These are phyloP conservation scores for Tylopilus orsonianus DNA, from an alignment of 1,284 basidiomycete genomes.

Conservation along the genomic window DNA sequence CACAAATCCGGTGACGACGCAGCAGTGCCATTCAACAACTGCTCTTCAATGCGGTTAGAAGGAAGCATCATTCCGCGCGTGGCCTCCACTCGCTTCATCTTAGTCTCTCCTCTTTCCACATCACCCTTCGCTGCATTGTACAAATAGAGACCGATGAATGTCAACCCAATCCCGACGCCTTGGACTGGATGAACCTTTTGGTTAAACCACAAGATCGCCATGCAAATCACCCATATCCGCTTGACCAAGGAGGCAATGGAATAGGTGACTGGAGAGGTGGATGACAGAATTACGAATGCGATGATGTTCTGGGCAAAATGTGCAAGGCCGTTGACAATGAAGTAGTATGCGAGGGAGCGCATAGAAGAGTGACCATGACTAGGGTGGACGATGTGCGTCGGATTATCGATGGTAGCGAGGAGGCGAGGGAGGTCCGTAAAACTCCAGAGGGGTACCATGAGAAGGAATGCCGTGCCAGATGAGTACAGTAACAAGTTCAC, in stretches of 20 bases:
- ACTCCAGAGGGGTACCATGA: conserved; percentile 94
- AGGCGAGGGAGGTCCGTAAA: conserved; percentile 80
- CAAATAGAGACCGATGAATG: conserved; percentile 91
- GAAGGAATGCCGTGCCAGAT: conserved; percentile 87
- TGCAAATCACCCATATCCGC: conserved; percentile 96
- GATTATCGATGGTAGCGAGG: conserved; percentile 44
- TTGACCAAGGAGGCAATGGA: conserved; percentile 98
- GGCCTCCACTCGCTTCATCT: conserved; percentile 82
- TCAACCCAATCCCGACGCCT: conserved; percentile 84
- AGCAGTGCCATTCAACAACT: conserved; percentile 44
- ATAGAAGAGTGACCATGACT: conserved; percentile 45
- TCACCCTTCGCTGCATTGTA: conserved; percentile 94
- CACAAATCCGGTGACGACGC: conserved; percentile 13
- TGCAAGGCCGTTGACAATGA: conserved; percentile 91
- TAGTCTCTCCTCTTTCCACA: conserved; percentile 91
- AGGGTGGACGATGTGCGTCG: conserved; percentile 48
- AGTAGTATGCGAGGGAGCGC: conserved; percentile 70
- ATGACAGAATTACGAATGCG: conserved; percentile 93
- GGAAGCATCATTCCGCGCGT: conserved; percentile 73
- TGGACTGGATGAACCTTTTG: conserved; percentile 87
- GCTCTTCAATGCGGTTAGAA: conserved; percentile 58
- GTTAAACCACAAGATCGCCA: conserved; percentile 96
- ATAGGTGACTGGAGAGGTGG: conserved; percentile 98
- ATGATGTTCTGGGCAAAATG: conserved; percentile 98
- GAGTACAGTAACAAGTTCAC: conserved; percentile 96